Percentiles rank a stretch among this genome's conserved stretches.
Evolutionary conservation across 306 rosid genomes (phyloP).

Genomic region (Castanea crenata): DNA sequence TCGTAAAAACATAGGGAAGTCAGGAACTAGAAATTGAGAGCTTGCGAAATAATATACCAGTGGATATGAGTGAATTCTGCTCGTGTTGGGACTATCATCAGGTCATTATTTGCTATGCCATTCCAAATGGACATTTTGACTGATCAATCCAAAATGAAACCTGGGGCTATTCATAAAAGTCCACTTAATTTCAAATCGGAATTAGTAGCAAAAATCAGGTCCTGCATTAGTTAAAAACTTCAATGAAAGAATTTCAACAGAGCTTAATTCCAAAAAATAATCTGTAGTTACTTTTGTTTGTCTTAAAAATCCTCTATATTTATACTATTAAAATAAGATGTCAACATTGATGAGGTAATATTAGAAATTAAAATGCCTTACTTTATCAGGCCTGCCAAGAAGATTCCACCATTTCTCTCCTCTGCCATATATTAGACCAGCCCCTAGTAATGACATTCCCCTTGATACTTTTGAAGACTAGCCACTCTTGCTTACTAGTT

Average conservation of each 20-base stretch:
- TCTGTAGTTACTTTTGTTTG: too few relatives aligned
- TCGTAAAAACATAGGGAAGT: too few relatives aligned
- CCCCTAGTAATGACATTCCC: conserved; percentile 45
- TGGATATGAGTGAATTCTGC: too few relatives aligned
- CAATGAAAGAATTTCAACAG: too few relatives aligned
- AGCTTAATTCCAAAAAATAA: too few relatives aligned
- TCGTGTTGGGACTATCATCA: too few relatives aligned
- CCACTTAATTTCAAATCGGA: conserved; percentile 1
- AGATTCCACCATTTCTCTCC: conserved; percentile 74
- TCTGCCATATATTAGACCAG: conserved; percentile 53
- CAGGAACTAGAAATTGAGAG: too few relatives aligned
- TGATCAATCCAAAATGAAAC: conserved; percentile 25
- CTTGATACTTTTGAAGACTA: conserved; percentile 54
- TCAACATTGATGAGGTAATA: too few relatives aligned
- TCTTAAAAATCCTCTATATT: too few relatives aligned
- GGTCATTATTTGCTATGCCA: conserved; percentile 15
- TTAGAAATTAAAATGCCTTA: not conserved
- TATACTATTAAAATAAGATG: too few relatives aligned
- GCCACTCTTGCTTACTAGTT: conserved; percentile 41
- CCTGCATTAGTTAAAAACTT: not conserved
- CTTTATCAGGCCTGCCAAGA: conserved; percentile 57
- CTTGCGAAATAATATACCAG: too few relatives aligned
- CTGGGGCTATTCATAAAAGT: conserved; percentile 45
- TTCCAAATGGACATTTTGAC: conserved; percentile 41
- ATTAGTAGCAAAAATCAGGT: too few relatives aligned